Evolutionary conservation across 2,329 filamentous ascomycete species (phyloP), one percentile per base, ranked within the genome.

Genomic region (Westerdykella aurantiaca): DNA sequence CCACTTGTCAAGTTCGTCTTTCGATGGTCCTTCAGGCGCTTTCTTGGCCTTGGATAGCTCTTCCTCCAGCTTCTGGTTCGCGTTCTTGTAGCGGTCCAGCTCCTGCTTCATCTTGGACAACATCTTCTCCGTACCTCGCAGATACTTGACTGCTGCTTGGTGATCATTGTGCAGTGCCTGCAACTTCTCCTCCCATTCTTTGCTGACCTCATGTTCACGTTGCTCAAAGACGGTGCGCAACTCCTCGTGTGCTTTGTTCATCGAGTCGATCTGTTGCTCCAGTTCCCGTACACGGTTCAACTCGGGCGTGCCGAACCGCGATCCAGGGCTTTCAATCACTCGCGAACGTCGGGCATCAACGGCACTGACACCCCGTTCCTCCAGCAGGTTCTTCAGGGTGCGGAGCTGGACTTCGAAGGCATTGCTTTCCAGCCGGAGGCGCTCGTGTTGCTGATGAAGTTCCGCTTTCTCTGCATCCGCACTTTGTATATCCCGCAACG

Each of bases 111-210:
- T 91, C 68, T 94, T 91, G 69, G 93, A 90, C 39, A 98, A 80
- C 89, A 98, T 96, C 78, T 96, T 97, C 70, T 98, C 93, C 1
- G 93, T 97, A 46, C 93, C 93, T 69, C 95, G 94, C 55, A 98
- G 88, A 61, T 98, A 98, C 68, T 96, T 93, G 39, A 97, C 90
- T 13, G 93, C 91, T 34, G 93, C 95, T 68, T 96, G 89, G 65
- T 98, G 96, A 66, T 98, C 93, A 63, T 90, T 95, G 69, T 97
- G 90, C 25, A 98, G 81, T 63, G 95, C 90, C 46, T 88, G 81
- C 41, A 98, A 77, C 68, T 96, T 96, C 65, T 96, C 90, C 49
- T 90, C 86, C 71, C 95, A 97, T 38, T 86, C 80, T 43, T 82
- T 78, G 64, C 95, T 91, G n/a, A 88, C 85, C 60, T 95, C 88